Evolutionary conservation across 352 stramenopile genomes (phyloP), one percentile per base, ranked within the genome.

Genomic region (Pythium sukuiense): DNA sequence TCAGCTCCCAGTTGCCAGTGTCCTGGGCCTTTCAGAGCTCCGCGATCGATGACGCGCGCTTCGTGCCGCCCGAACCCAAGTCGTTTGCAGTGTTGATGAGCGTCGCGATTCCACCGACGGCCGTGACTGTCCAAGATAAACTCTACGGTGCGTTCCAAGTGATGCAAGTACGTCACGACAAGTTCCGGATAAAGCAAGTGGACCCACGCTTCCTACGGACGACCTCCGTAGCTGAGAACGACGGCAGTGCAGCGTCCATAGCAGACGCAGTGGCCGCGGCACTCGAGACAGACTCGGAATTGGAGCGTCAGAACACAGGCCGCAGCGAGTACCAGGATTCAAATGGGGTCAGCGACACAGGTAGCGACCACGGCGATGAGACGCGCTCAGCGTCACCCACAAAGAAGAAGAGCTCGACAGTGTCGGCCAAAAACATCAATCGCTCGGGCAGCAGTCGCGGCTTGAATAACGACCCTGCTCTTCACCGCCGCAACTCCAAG

Each of bases 1-100:
- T 83, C 3, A 76, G 76, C 20, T 77, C 71, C 4, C 72, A 85
- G 29, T 46, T 91, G 6, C 72, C 79, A 0, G 81, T 92, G 20
- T 85, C 81, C 18, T 95, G 86, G 86, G 69, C 78, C 11, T 82
- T 92, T 59, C 80, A 87, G 35, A 88, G 71, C 66, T 90, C 83
- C 7, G 67, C 83, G 14, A 82, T 92, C 35, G 84, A 95, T 46
- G 84, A 91, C 49, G 74, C 76, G 7, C 83, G 79, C 1, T 90
- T 93, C 60, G 66, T 92, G 11, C 86, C 86, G 9, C 63, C 77
- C 1, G 81, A 91, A 61, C 86, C 83, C 7, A 77, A 73, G 35
- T 77, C 79, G 9, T 95, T 89, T 63, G 45, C 91, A 16, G 43
- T 58, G 8, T 49, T 78, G 24, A 70, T 90, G 8, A 37, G 61